Evolutionary conservation across 1,284 basidiomycete species (phyloP).

Genomic region (Tilletia setariae): DNA sequence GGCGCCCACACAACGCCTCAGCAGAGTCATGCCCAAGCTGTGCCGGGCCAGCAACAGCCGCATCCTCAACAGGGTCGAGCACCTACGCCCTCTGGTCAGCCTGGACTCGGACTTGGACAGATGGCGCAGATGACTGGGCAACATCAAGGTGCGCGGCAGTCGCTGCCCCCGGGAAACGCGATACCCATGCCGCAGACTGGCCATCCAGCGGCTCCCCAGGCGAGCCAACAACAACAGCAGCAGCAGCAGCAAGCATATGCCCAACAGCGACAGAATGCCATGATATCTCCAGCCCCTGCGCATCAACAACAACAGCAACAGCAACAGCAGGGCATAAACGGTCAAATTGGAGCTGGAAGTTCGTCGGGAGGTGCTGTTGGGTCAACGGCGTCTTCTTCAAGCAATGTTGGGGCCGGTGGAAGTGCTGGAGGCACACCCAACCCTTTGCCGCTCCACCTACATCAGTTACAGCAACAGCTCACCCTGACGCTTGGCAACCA

Average conservation of each 20-base stretch:
- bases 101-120: slow-evolving; percentile 4
- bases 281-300: not conserved
- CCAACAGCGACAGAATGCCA: not conserved
- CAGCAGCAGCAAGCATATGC: not conserved
- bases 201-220: not conserved
- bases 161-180: too few species aligned
- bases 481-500: slow-evolving; percentile 37
- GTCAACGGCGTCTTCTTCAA: not conserved
- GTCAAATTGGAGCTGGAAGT: not conserved
- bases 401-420: not conserved
- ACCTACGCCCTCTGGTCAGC: not conserved
- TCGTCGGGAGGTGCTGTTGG: not conserved
- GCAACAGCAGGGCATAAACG: not conserved
- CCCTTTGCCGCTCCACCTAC: slow-evolving; percentile 38
- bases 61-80: slow-evolving; percentile 21
- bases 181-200: too few species aligned
- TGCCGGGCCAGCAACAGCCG: slow-evolving; percentile 20
- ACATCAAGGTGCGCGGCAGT: too few species aligned
- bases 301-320: slow-evolving; percentile 5
- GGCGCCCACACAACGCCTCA: not conserved
- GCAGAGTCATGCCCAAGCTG: slow-evolving; percentile 17
- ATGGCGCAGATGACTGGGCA: slow-evolving; percentile 3
- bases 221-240: slow-evolving; percentile 1
- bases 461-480: slow-evolving; percentile 44
- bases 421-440: not conserved